Conservation (phyloP, 1,139 yeast species). For the Yamadazyma sp. region DNA sequence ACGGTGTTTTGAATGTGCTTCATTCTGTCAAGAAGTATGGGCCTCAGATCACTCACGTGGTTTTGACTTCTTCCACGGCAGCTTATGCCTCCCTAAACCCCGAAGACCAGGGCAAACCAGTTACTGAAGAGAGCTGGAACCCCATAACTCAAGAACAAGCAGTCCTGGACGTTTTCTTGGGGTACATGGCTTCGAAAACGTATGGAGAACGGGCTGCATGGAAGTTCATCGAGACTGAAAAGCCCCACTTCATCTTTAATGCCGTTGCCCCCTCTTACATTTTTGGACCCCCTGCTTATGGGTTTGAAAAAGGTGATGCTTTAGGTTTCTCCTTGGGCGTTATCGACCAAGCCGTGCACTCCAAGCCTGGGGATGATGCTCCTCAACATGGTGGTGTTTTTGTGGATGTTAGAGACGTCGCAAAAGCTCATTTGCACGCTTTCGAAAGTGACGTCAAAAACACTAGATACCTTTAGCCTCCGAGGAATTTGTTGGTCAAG, state of each 20-base stretch:
- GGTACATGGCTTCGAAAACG: conserved; percentile 29
- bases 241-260: conserved; percentile 23
- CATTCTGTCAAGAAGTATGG: conserved; percentile 23
- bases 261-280: conserved; percentile 30
- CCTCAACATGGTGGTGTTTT: conserved; percentile 19
- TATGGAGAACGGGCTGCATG: conserved; percentile 45
- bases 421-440: conserved; percentile 48
- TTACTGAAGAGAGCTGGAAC: conserved; percentile 41
- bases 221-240: conserved; percentile 38
- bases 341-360: conserved; percentile 20
- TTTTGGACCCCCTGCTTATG: conserved; percentile 40
- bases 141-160: conserved; percentile 36
- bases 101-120: conserved; percentile 1
- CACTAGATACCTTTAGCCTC: conserved; percentile 36
- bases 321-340: conserved; percentile 46
- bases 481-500: conserved; percentile 35
- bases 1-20: conserved; percentile 28
- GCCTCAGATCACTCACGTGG: conserved; percentile 25
- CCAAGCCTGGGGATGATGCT: conserved; percentile 15
- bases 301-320: conserved; percentile 19
- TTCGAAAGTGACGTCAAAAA: conserved; percentile 25
- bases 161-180: conserved; percentile 19
- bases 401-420: conserved; percentile 56
- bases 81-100: conserved; percentile 12
- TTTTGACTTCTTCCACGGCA: conserved; percentile 29